Conservation (phyloP, 169 alveolate species). For the Plasmodium relictum region DNA sequence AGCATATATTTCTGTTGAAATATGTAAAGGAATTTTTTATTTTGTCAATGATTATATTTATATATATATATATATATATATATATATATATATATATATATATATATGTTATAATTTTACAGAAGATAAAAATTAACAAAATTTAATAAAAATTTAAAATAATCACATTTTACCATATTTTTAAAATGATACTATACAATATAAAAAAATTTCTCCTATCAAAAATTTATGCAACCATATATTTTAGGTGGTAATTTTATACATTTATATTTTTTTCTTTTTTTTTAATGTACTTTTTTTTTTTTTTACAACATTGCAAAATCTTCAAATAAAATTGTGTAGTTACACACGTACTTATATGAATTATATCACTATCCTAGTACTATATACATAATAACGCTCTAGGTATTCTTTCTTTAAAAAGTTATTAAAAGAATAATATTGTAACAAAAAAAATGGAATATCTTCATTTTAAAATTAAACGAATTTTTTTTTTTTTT, state of each 20-base stretch:
- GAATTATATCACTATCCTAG: neutral
- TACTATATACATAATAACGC: neutral
- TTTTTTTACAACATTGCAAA: conserved; percentile 20
- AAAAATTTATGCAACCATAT: neutral
- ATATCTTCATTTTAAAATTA: conserved; percentile 8
- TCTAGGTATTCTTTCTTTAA: too few relatives aligned
- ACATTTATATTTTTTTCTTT: conserved; percentile 2
- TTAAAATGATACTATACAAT: conserved; percentile 1
- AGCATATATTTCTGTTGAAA: conserved; percentile 49
- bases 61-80: conserved; percentile 20
- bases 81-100: conserved; percentile 6
- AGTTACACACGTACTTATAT: conserved; percentile 26
- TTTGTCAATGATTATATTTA: conserved; percentile 25
- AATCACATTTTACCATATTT: conserved; percentile 8
- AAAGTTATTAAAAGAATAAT: neutral
- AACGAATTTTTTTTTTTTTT: conserved; percentile 14
- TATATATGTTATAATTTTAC: conserved; percentile 10
- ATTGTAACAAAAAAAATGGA: neutral
- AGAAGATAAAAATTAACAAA: conserved; percentile 29
- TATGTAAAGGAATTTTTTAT: conserved; percentile 23
- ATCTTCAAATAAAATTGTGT: conserved; percentile 31
- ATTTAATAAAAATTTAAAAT: conserved; percentile 22
- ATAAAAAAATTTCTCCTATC: conserved; percentile 10
- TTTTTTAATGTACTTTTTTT: conserved; percentile 15
- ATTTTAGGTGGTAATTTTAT: conserved; percentile 13